Evolutionary conservation across 139 green algal species (phyloP).

Genomic region (Gonium pectorale): DNA sequence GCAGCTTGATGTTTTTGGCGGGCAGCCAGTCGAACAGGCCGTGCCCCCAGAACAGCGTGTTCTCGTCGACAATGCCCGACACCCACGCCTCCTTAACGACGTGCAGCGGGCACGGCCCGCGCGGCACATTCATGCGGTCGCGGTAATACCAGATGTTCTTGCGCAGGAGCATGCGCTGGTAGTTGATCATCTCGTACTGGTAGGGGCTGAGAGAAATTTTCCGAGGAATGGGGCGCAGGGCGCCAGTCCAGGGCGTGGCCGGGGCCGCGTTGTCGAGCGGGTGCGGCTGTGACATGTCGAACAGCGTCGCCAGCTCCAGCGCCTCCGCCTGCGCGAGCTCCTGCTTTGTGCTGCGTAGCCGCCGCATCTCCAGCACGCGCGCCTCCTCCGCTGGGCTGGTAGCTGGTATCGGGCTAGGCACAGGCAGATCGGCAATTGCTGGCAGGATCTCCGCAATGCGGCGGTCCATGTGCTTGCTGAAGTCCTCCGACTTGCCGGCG

Average conservation of each 20-base stretch:
- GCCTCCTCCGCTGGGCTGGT: background rate
- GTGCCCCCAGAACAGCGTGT: constrained; percentile 95
- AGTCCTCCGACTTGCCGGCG: constrained; percentile 20
- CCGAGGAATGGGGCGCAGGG: constrained; percentile 51
- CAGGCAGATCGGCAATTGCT: constrained; percentile 61
- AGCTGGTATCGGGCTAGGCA: background rate
- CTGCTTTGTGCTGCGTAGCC: constrained; percentile 45
- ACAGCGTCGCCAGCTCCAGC: constrained; percentile 62
- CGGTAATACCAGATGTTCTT: constrained; percentile 94
- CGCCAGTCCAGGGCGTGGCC: constrained; percentile 46
- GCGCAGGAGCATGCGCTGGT: constrained; percentile 79
- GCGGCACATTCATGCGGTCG: constrained; percentile 72
- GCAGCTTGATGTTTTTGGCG: constrained; percentile 87
- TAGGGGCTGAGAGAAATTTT: constrained; percentile 66
- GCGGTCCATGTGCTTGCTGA: constrained; percentile 41
- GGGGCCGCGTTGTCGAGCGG: constrained; percentile 51
- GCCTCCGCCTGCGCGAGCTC: constrained; percentile 46
- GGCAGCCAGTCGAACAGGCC: constrained; percentile 92
- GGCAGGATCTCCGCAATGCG: constrained; percentile 65
- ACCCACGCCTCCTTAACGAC: constrained; percentile 86
- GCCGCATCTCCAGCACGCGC: constrained; percentile 25
- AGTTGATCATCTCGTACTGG: constrained; percentile 82
- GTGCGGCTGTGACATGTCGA: constrained; percentile 62
- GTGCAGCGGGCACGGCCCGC: constrained; percentile 89
- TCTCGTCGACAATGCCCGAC: constrained; percentile 90